A percentile compares a stretch with the other conserved stretches of the same genome.
Conservation (phyloP, 129 eudicot genomes). For the Artemisia argyi region DNA sequence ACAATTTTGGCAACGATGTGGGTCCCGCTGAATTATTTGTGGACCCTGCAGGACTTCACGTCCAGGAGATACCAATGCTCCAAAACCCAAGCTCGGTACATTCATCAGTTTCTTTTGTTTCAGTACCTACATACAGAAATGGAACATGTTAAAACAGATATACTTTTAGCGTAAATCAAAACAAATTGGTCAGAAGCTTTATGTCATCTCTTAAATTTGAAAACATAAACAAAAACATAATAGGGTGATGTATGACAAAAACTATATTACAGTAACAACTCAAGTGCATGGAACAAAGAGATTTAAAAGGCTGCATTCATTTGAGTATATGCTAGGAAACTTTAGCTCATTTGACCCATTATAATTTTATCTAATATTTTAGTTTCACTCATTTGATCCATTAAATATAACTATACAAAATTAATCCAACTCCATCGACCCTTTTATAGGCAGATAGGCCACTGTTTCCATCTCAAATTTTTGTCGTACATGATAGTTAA, state of each 20-base stretch:
- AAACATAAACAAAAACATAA: neutral
- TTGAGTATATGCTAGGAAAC: neutral
- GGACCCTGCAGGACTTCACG: slow-evolving; percentile 74
- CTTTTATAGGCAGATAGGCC: neutral
- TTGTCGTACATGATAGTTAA: neutral
- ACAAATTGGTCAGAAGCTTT: neutral
- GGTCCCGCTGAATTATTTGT: slow-evolving; percentile 84
- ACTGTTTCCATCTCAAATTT: neutral
- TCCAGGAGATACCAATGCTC: slow-evolving; percentile 87
- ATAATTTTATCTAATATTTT: neutral
- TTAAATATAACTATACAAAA: neutral
- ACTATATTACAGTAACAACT: neutral
- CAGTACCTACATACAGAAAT: slow-evolving; percentile 42
- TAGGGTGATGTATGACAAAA: neutral
- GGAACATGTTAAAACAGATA: neutral
- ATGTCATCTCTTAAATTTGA: neutral
- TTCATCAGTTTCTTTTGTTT: slow-evolving; percentile 85
- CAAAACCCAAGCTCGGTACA: slow-evolving; percentile 82
- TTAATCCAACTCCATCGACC: neutral
- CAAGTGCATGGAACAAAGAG: neutral
- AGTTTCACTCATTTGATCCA: neutral
- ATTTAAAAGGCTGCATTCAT: neutral
- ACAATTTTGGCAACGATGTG: slow-evolving; percentile 89
- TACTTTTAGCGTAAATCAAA: neutral
- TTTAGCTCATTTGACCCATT: neutral